A percentile compares a stretch with the other conserved stretches of the same genome.
Evolutionary conservation across 306 rosid genomes (phyloP).

Genomic region (Casuarina cunninghamiana): DNA sequence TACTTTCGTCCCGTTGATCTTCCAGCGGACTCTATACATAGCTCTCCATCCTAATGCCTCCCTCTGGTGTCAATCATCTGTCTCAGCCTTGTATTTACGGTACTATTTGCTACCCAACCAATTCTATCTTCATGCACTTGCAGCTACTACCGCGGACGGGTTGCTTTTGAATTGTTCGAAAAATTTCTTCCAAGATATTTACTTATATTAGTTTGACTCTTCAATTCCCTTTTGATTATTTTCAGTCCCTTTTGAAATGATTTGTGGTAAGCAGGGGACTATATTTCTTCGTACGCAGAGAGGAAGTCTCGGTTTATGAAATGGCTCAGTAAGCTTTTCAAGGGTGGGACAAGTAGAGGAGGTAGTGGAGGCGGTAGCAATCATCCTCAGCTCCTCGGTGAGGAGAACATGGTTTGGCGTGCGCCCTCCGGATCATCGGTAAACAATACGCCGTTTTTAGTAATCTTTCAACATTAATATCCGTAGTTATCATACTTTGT

Average conservation of each 20-base stretch:
- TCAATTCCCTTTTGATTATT: not conserved
- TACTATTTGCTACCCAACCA: slow-evolving; percentile 28
- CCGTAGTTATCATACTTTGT: not conserved
- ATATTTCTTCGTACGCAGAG: slow-evolving; percentile 70
- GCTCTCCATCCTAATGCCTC: slow-evolving; percentile 43
- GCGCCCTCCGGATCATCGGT: slow-evolving; percentile 70
- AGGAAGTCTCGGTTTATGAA: slow-evolving; percentile 89
- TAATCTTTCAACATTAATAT: no score
- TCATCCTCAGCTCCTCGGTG: slow-evolving; percentile 59
- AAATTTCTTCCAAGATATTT: not conserved
- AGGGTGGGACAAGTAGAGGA: slow-evolving; percentile 55
- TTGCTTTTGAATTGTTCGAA: not conserved
- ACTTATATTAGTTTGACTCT: slow-evolving; percentile 6
- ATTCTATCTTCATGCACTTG: not conserved
- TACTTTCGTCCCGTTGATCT: slow-evolving; percentile 24
- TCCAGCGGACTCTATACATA: slow-evolving; percentile 43
- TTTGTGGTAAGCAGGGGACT: slow-evolving; percentile 72
- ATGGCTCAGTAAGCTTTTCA: slow-evolving; percentile 88
- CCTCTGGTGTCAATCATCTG: slow-evolving; percentile 69
- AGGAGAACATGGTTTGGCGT: slow-evolving; percentile 72
- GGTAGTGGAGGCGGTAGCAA: slow-evolving; percentile 37
- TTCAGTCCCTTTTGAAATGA: slow-evolving; percentile 5
- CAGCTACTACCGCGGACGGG: not conserved
- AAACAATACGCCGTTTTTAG: slow-evolving; percentile 12
- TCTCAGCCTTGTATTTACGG: slow-evolving; percentile 92